Percentiles rank a stretch among this genome's conserved stretches.
Conservation (phyloP, 257 asterid genomes). For the Fraxinus anomala region DNA sequence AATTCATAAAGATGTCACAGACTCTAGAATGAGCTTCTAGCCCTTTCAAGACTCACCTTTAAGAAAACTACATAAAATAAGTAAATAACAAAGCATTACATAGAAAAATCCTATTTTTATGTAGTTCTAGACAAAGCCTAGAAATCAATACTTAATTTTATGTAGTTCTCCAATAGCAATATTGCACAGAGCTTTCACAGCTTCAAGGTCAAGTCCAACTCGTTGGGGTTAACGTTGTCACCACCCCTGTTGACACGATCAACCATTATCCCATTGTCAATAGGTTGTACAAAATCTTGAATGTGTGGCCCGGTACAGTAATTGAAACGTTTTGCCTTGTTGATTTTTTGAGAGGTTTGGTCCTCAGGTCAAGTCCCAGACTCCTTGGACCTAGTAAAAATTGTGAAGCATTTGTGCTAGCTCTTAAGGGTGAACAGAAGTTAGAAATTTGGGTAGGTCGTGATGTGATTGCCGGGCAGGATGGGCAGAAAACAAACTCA, state of each 20-base stretch:
- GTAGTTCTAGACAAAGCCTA: conserved; percentile 3
- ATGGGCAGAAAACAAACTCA: conserved; percentile 4
- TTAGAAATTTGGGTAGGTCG: conserved; percentile 13
- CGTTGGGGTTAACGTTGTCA: conserved; percentile 12
- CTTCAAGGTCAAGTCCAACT: conserved; percentile 33
- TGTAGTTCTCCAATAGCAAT: conserved; percentile 5
- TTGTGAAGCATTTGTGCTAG: conserved; percentile 7
- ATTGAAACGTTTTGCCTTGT: conserved; percentile 5
- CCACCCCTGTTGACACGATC: conserved; percentile 6
- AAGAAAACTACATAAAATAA: background rate
- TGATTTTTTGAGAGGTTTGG: conserved; percentile 7
- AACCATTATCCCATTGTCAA: conserved; percentile 14
- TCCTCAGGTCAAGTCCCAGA: background rate
- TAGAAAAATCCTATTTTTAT: background rate
- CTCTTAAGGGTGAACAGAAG: conserved; percentile 1
- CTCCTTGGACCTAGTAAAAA: conserved; percentile 24
- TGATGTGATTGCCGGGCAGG: background rate
- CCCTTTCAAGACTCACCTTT: background rate
- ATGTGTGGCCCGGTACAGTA: conserved; percentile 27
- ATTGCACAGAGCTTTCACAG: conserved; percentile 21
- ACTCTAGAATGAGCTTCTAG: conserved; percentile 5
- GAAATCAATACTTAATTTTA: background rate
- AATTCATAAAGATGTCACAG: background rate
- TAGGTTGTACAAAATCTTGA: conserved; percentile 17
- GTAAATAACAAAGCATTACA: conserved; percentile 5